Base-by-base conservation (phyloP, 2,329 filamentous ascomycete genomes). In the Pseudocercospora macadamiae region DNA sequence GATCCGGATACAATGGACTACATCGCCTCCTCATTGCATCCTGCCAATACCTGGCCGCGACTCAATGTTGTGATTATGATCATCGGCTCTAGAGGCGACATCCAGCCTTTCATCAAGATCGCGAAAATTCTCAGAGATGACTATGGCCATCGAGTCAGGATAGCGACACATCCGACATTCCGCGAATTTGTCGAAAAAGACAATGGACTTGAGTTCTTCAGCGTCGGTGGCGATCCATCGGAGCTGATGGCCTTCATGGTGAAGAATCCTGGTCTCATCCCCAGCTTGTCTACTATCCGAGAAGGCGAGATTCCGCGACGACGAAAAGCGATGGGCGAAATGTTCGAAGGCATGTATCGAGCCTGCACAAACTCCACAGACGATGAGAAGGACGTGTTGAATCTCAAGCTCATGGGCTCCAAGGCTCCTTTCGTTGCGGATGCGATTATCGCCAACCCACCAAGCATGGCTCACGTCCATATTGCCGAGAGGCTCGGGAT, bases 181-280 rank as follows among this genome's bases (percentile, higher is more conserved):
- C 86, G 86, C 48, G 84, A 90, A 0, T 91, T 93, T 66, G 84
- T 93, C 1, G 83, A 90, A 67, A 82, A 87, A 49, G 88, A 91
- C 62, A 86, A 77, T 12, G 88, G 86, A 0, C 79, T 93, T 0
- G 90, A 93, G 66, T 93, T 93, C 75, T 93, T 93, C 74, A 88
- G 85, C 1, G 84, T 93, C 1, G 90, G 90, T 1, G 90, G 90
- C 1, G 87, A 93, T 66, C 90, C 90, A 1, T 85, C 87, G 0
- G 89, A 93, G 73, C 78, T 95, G 1, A 93, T 93, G 90, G 87
- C 89, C 0, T 93, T 92, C 72, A 93, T 95, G 90, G 89, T 93
- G 30, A 91, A 91, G 76, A 92, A 93, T 67, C 89, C 81, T 0
- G 89, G 89, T 3, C 80, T 93, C 73, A 89, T 95, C 2, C 90